Evolutionary conservation across 345 rosid genomes (phyloP).

Genomic region (rapeseed (Brassica napus)): Da-Ae NC_063449.1:47275501-47276000

Average conservation of each 20-base stretch:
- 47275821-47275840: conserved; percentile 20
- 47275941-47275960: conserved; percentile 17
- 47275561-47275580: conserved; percentile 27
- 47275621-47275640: conserved; percentile 32
- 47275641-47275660: conserved; percentile 24
- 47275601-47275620: conserved; percentile 42
- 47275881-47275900: conserved; percentile 15
- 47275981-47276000: conserved; percentile 24
- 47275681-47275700: conserved; percentile 39
- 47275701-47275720: conserved; percentile 15
- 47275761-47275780: background rate
- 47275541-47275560: background rate
- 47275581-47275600: conserved; percentile 20
- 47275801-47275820: conserved; percentile 1
- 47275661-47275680: conserved; percentile 37
- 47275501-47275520: conserved; percentile 10
- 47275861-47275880: background rate
- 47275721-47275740: conserved; percentile 37
- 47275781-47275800: background rate
- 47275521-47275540: background rate
- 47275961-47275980: conserved; percentile 27
- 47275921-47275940: background rate
- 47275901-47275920: conserved; percentile 16
- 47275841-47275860: conserved; percentile 25
- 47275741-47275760: conserved; percentile 21